phyloP scores from a whole-genome alignment of 768 basidiomycete genomes.

The Leucogyrophana mollusca region DNA sequence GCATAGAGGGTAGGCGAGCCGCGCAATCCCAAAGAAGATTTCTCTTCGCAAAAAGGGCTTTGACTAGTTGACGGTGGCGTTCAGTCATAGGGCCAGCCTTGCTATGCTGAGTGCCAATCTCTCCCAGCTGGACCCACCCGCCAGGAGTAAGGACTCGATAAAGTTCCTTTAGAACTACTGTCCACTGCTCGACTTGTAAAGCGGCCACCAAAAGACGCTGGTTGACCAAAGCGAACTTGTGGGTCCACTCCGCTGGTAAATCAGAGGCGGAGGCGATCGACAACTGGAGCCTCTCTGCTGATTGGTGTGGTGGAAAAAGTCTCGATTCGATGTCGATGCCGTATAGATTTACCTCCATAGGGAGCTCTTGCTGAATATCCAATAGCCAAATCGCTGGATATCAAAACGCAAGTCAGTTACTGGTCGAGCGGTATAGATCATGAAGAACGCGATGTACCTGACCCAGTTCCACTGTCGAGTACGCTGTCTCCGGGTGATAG shows the following conservation, averaged over 20 bases:
- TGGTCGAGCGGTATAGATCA: too few species aligned
- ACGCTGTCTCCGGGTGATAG: too few species aligned
- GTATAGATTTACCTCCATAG: not conserved
- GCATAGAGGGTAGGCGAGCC: too few species aligned
- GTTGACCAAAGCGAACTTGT: conserved; percentile 8
- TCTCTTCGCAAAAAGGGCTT: too few species aligned
- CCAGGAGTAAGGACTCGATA: conserved; percentile 8
- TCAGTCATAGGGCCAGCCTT: too few species aligned
- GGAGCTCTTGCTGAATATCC: not conserved
- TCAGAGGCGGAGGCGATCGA: not conserved
- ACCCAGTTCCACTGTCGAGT: too few species aligned
- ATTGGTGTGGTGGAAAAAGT: not conserved
- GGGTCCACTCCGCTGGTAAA: conserved; percentile 4
- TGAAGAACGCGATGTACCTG: too few species aligned
- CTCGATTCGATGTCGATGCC: not conserved
- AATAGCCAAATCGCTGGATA: too few species aligned
- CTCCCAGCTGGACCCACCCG: conserved; percentile 6
- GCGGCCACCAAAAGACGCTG: conserved; percentile 9
- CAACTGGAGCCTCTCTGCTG: not conserved
- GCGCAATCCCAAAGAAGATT: too few species aligned
- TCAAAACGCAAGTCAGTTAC: too few species aligned
- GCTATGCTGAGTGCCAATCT: not conserved
- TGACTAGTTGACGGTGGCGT: too few species aligned
- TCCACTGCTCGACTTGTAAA: conserved; percentile 1
- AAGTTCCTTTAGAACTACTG: not conserved